Evolutionary conservation across 108 stramenopile species (phyloP), one percentile per base, ranked within the genome.

Genomic region (Cylindrotheca fusiformis): DNA sequence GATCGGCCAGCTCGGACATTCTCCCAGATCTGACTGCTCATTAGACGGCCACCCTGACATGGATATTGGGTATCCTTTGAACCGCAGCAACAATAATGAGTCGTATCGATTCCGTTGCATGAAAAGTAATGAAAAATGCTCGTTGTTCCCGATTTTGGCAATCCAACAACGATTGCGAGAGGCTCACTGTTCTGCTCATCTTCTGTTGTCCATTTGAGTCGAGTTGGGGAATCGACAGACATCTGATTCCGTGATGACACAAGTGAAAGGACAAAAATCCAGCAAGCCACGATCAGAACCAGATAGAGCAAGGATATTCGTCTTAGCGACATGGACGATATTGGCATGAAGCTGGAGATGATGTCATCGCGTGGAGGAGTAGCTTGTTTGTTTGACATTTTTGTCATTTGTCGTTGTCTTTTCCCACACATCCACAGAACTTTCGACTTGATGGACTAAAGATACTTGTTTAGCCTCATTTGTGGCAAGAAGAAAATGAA

Each of bases 31-130:
- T 68, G 28, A 18, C 59, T 14, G 31, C 67, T 68, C 19, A 59
- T 21, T 51, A 29, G 49, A 2, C 4, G 26, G 0, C 58, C 51
- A 2, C 45, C 58, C 14, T 48, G 4, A 22, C 67, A 58, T 5
- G 63, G 72, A 57, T 59, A 57, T 18, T 73, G 63, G 1, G 51
- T 45, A 0, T 41, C 54, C 26, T 65, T 33, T 24, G 65, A 31
- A 4, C 72, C 65, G 36, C 65, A 73, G 23, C 65, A 65, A 30
- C 72, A 73, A 48, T 73, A 73, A 28, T 73, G 72, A 1, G 66
- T 49, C 24, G 72, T 65, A 0, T 20, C 47, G 36, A 33, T 49
- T 3, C 59, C 72, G 17, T 55, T 55, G 32, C 73, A 74, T 3
- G 33, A 36, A 31, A 74, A 74, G 53, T 53, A 68, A 23, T 74